phyloP scores from a whole-genome alignment of 495 filamentous ascomycete species.

The Neurospora sp. region DNA sequence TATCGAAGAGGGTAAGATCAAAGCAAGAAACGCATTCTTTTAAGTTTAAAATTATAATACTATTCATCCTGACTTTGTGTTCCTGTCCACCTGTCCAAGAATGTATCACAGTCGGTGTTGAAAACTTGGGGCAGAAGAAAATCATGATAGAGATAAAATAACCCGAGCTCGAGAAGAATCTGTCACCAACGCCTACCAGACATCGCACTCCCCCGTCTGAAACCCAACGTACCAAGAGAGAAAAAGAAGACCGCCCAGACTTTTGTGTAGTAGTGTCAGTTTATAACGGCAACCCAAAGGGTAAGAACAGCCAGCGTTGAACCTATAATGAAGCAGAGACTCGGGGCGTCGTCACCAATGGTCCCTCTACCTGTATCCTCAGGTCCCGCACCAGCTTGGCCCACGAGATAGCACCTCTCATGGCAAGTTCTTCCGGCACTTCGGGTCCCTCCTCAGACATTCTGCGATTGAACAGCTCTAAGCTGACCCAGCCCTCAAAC shows the following conservation, averaged over 20 bases:
- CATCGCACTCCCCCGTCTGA: background rate
- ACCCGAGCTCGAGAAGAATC: background rate
- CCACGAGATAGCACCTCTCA: conserved; percentile 54
- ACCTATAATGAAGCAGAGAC: conserved; percentile 22
- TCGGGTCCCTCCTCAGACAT: conserved; percentile 41
- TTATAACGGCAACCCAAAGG: background rate
- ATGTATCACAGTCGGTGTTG: background rate
- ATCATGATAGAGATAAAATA: background rate
- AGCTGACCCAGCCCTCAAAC: conserved; percentile 67
- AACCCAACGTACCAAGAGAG: background rate
- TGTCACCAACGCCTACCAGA: background rate
- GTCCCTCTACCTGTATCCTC: conserved; percentile 39
- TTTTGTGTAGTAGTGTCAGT: background rate
- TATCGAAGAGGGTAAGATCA: no score
- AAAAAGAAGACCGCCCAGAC: background rate
- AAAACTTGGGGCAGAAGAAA: background rate
- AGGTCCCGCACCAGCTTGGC: conserved; percentile 46
- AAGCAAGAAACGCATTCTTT: background rate
- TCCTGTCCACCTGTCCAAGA: background rate
- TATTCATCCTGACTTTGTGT: background rate
- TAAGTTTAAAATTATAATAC: background rate
- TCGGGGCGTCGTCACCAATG: conserved; percentile 6
- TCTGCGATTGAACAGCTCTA: conserved; percentile 66
- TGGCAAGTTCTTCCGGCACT: conserved; percentile 54
- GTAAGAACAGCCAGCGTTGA: background rate